Evolutionary conservation across 2,329 filamentous ascomycete genomes (phyloP).

Genomic region (Paecilomyces formosus): DNA sequence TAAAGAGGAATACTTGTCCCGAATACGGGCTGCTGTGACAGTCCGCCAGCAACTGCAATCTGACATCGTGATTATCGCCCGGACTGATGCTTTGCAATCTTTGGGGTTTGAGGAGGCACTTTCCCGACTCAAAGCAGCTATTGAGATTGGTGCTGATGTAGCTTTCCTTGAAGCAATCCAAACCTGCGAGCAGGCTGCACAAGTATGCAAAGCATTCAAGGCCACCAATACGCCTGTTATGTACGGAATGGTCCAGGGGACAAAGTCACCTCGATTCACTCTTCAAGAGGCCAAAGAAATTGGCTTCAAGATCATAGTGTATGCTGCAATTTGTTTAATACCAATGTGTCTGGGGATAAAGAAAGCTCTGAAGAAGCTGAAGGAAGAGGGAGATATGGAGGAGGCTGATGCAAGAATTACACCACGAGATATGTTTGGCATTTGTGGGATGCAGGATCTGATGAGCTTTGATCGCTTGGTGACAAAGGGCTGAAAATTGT

Average conservation of each 20-base stretch:
- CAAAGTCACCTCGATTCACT: conserved; percentile 19
- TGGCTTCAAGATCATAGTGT: conserved; percentile 28
- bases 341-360: conserved; percentile 17
- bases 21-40: conserved; percentile 18
- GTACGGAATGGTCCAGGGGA: conserved; percentile 27
- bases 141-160: conserved; percentile 21
- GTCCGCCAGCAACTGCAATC: conserved; percentile 20
- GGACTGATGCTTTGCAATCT: conserved; percentile 21
- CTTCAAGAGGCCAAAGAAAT: conserved; percentile 21
- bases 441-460: conserved; percentile 21
- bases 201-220: conserved; percentile 17
- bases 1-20: conserved; percentile 12
- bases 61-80: conserved; percentile 27
- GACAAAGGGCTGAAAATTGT: neutral
- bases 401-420: conserved; percentile 2
- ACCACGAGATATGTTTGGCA: conserved; percentile 21
- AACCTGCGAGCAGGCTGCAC: conserved; percentile 17
- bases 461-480: conserved; percentile 17
- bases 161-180: conserved; percentile 25
- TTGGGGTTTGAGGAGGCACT: conserved; percentile 23
- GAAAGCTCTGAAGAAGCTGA: conserved; percentile 15
- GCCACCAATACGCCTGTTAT: conserved; percentile 18
- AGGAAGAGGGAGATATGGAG: conserved; percentile 15
- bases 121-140: conserved; percentile 19
- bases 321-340: conserved; percentile 18